Evolutionary conservation across 176 grass and related monocot species (phyloP), one percentile per base, ranked within the genome.

Genomic region (Oryza longistaminata): DNA sequence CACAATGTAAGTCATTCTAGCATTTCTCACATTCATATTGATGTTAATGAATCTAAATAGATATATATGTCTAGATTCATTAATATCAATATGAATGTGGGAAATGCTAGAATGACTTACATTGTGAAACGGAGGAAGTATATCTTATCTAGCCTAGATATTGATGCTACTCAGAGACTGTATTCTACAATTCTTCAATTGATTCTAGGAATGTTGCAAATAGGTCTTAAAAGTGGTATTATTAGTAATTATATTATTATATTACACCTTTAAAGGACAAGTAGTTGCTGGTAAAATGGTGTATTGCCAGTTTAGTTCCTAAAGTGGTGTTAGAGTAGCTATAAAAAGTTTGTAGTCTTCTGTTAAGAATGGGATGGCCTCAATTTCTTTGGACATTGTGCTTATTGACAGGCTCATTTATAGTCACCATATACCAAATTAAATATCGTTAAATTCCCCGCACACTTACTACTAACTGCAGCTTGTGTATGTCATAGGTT

Each of bases 401-500:
- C 5, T 44, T 86, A 64, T 74, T 75, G 24, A 14, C 10, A 34
- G 62, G 70, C 19, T 74, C 53, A 17, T 81, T 21, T 58, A 16
- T 44, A 75, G 11, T 22, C 17, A 82, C 31, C 69, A 33, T 74
- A 19, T 74, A 74, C 17, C 44, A 35, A 34, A 58, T 21, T n/a
- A 58, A 58, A 58, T 58, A 58, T n/a, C 2, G 6, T 52, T 58
- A 9, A 58, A 58, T n/a, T 58, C 17, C 19, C 53, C 53, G 0
- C 16, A 55, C 16, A 58, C 19, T 58, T 21, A 9, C 14, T n/a
- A 58, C 19, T 58, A 9, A 58, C 53, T 58, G 6, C 17, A 58
- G 53, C 53, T 58, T 58, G 53, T n/a, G 16, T 7, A 21, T 89
- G 77, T 69, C 90, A 33, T 88, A 98, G 96, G 96, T 33, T 98